phyloP scores from a whole-genome alignment of 306 rosid genomes.

The Prunus padus region DNA sequence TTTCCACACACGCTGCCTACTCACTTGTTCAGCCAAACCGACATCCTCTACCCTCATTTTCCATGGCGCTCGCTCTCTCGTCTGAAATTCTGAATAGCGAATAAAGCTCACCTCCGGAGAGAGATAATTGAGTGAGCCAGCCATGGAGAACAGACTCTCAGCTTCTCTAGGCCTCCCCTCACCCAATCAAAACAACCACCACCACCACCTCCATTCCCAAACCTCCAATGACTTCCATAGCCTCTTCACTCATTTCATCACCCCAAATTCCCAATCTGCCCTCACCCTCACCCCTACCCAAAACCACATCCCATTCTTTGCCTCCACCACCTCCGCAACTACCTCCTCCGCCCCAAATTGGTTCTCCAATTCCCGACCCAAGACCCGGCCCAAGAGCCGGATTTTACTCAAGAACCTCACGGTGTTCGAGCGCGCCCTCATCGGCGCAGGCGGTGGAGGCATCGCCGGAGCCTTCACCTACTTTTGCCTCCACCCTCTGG shows the following conservation, averaged over 20 bases:
- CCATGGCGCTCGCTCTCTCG: not conserved
- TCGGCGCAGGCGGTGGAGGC: conserved; percentile 85
- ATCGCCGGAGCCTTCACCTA: conserved; percentile 97
- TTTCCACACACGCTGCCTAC: too few relatives aligned
- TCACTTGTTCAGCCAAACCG: not conserved
- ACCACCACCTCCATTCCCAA: conserved; percentile 2
- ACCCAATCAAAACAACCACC: conserved; percentile 26
- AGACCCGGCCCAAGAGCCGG: conserved; percentile 35
- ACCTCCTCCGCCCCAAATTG: conserved; percentile 25
- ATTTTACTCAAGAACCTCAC: conserved; percentile 53
- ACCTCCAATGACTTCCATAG: conserved; percentile 27
- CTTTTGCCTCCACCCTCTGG: conserved; percentile 85
- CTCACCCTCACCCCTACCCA: conserved; percentile 3
- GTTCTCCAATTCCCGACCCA: conserved; percentile 32
- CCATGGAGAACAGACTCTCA: conserved; percentile 71
- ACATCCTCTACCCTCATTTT: not conserved
- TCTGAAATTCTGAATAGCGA: not conserved
- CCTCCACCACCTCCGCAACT: conserved; percentile 24
- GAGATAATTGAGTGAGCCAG: conserved; percentile 1
- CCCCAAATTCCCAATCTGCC: conserved; percentile 14
- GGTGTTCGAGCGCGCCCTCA: conserved; percentile 75
- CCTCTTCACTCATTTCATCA: conserved; percentile 48
- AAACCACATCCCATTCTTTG: conserved; percentile 20
- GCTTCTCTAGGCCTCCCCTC: conserved; percentile 69
- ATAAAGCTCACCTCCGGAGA: not conserved